Base-by-base conservation (phyloP, 78 protist genomes). In the Creolimax fragrantissima region DNA sequence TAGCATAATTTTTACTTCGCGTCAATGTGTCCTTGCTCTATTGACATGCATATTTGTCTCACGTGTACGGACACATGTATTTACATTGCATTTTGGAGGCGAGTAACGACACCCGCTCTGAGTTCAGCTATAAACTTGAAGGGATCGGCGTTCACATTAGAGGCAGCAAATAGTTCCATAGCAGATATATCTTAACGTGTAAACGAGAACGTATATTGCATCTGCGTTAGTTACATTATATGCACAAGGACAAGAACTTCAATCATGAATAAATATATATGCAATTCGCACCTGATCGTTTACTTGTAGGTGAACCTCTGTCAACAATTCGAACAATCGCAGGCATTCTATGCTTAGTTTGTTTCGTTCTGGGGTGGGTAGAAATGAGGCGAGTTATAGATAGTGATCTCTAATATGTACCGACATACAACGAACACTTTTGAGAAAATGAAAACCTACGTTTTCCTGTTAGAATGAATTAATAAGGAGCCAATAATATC, bases 141-240 rank as follows among this genome's bases (percentile, higher is more conserved):
- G 44, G 81, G 83, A n/a, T 89, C 91, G 0, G 91, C 35, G 5
- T 43, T 45, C 42, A 89, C 81, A 58, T 89, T 89, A 4, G 91
- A 45, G 4, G 91, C 91, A 39, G 83, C 91, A 17, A 89, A 89
- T 5, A 89, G 66, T 35, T 89, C 91, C 91, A 89, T 89, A 3
- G 91, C 91, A 5, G 45, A 39, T 2, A 89, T 45, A 36, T 89
- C 91, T 17, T 11, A 32, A 11, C 74, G n/a, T n/a, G n/a, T n/a
- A n/a, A n/a, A n/a, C n/a, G n/a, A n/a, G n/a, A n/a, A n/a, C n/a
- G n/a, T n/a, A n/a, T n/a, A n/a, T n/a, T n/a, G n/a, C n/a, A n/a
- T n/a, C n/a, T n/a, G n/a, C n/a, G n/a, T n/a, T n/a, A n/a, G n/a
- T n/a, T n/a, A n/a, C n/a, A n/a, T n/a, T n/a, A n/a, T n/a, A n/a